Evolutionary conservation across 768 basidiomycete genomes (phyloP).

Genomic region (Lanmaoa rubissima): DNA sequence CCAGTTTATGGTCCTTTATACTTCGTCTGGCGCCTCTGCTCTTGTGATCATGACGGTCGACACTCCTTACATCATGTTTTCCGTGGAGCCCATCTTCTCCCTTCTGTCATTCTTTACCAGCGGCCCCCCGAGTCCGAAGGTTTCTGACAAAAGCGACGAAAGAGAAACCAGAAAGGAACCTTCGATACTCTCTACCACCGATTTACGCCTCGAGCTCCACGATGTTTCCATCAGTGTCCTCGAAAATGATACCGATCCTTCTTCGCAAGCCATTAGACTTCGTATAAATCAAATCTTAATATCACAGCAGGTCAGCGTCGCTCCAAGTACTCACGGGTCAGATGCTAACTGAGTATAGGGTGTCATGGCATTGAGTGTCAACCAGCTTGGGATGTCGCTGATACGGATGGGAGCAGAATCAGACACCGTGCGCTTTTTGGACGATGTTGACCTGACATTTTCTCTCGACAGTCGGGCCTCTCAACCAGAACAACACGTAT

Average conservation of each 20-base stretch:
- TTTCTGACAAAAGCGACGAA: constrained; percentile 12
- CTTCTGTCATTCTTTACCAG: constrained; percentile 82
- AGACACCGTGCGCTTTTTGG: constrained; percentile 88
- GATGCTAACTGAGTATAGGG: constrained; percentile 48
- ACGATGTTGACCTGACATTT: constrained; percentile 86
- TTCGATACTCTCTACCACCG: constrained; percentile 30
- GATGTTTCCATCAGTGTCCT: constrained; percentile 87
- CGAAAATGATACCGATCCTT: constrained; percentile 74
- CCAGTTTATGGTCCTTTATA: constrained; percentile 92
- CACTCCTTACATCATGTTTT: constrained; percentile 89
- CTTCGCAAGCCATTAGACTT: constrained; percentile 84
- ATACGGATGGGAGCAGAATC: constrained; percentile 79
- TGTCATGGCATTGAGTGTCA: constrained; percentile 76
- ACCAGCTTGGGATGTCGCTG: constrained; percentile 89
- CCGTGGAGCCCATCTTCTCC: constrained; percentile 87
- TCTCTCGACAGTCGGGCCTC: constrained; percentile 81
- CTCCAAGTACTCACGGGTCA: neutral
- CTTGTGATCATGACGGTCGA: constrained; percentile 88
- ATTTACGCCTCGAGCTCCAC: constrained; percentile 85
- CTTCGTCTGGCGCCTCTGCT: constrained; percentile 62
- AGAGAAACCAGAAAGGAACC: constrained; percentile 12
- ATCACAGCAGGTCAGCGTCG: constrained; percentile 77
- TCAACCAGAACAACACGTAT: constrained; percentile 71
- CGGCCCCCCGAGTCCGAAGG: constrained; percentile 38
- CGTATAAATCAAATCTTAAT: constrained; percentile 82